A percentile compares a stretch with the other conserved stretches of the same genome.
phyloP scores from a whole-genome alignment of 768 basidiomycete genomes.

The Mycena haematopus region DNA sequence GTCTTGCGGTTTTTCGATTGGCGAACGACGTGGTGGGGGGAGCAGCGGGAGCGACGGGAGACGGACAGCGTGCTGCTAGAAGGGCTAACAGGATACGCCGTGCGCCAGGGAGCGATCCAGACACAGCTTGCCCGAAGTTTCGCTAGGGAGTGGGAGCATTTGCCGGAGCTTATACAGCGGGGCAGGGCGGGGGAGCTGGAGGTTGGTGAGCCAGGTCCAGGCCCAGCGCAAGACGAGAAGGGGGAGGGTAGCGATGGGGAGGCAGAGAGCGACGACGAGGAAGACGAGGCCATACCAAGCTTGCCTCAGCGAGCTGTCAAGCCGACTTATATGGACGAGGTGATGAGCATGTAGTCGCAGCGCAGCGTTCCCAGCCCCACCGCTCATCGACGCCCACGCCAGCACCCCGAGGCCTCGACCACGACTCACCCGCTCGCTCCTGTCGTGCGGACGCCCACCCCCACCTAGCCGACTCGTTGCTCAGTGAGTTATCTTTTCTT shows the following conservation, averaged over 20 bases:
- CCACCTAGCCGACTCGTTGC: no score
- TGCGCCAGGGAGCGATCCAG: slow-evolving; percentile 15
- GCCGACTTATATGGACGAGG: neutral
- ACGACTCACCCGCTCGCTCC: no score
- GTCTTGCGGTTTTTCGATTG: slow-evolving; percentile 29
- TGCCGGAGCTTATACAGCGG: neutral
- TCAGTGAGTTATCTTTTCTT: no score
- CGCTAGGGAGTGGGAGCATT: neutral
- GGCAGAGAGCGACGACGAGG: neutral
- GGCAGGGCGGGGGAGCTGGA: neutral
- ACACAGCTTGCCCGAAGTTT: neutral
- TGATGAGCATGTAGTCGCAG: neutral
- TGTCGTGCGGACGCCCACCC: no score
- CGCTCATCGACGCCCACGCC: no score
- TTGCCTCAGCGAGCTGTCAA: neutral
- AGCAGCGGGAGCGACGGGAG: neutral
- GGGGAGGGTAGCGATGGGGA: neutral
- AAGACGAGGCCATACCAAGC: neutral
- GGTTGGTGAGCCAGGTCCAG: no score
- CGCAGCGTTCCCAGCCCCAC: no score
- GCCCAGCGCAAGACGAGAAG: neutral
- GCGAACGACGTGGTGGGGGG: slow-evolving; percentile 26
- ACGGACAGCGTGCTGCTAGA: slow-evolving; percentile 3
- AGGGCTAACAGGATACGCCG: slow-evolving; percentile 18
- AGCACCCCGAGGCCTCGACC: no score